Conservation (phyloP, 2,329 filamentous ascomycete genomes). For the Diplocarpon mali region DNA sequence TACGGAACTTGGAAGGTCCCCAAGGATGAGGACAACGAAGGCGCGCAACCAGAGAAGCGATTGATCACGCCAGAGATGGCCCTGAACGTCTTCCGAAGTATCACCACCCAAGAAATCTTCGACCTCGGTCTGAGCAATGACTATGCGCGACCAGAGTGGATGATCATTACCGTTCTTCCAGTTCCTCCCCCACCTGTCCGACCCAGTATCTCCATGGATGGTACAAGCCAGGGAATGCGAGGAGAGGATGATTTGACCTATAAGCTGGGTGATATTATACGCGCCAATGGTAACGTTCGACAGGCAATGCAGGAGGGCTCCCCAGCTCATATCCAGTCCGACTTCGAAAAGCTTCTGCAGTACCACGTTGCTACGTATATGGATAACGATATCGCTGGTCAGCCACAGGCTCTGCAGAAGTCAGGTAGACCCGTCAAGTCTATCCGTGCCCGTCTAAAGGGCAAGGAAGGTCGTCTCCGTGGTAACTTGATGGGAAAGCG, state of each 20-base stretch:
- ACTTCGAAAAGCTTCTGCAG: conserved; percentile 86
- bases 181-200: conserved; percentile 93
- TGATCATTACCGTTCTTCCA: conserved; percentile 89
- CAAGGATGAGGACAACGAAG: conserved; percentile 62
- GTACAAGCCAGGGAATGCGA: conserved; percentile 80
- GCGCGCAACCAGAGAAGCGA: conserved; percentile 65
- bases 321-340: conserved; percentile 77
- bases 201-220: conserved; percentile 94
- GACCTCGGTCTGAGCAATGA: conserved; percentile 89
- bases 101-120: conserved; percentile 68
- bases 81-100: conserved; percentile 75
- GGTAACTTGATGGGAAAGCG: conserved; percentile 99
- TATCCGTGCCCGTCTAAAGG: conserved; percentile 93
- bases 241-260: conserved; percentile 99
- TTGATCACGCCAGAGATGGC: conserved; percentile 75
- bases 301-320: conserved; percentile 86
- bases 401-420: conserved; percentile 91
- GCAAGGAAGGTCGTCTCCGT: conserved; percentile 94
- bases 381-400: conserved; percentile 97
- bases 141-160: conserved; percentile 96
- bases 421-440: conserved; percentile 94
- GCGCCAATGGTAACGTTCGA: conserved; percentile 89
- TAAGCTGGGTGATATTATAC: conserved; percentile 96
- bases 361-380: conserved; percentile 99
- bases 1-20: conserved; percentile 62